These are phyloP conservation scores for Pyrenula massariospora DNA, from an alignment of 495 filamentous ascomycete genomes.

Conservation along the genomic window DNA sequence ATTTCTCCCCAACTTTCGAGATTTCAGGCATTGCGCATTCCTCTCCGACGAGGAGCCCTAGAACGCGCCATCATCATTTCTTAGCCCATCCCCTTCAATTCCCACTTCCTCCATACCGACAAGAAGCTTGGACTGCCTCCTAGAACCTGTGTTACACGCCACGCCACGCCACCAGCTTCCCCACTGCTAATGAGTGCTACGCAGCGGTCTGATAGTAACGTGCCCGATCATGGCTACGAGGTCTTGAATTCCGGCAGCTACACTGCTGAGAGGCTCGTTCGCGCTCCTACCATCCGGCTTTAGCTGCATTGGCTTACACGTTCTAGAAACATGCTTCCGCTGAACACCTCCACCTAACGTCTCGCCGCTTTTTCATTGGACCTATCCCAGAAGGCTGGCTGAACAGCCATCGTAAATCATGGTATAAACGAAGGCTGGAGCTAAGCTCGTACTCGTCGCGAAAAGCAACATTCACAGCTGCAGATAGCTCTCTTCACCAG, in stretches of 20 bases:
- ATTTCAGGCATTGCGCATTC: too few relatives aligned
- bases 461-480: conserved; percentile 40
- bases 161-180: too few relatives aligned
- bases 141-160: too few relatives aligned
- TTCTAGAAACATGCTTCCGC: conserved; percentile 48
- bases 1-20: too few relatives aligned
- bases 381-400: conserved; percentile 60
- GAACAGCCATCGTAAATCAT: conserved; percentile 50
- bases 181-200: neutral
- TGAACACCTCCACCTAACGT: conserved; percentile 51
- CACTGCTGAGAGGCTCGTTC: conserved; percentile 44
- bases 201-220: neutral
- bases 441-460: conserved; percentile 46
- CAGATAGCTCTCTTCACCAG: conserved; percentile 26
- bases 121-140: too few relatives aligned
- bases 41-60: too few relatives aligned
- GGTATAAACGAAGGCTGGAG: conserved; percentile 44
- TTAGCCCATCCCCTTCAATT: too few relatives aligned
- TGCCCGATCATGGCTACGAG: neutral
- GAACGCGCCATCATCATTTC: too few relatives aligned
- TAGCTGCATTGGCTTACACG: neutral
- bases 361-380: conserved; percentile 53
- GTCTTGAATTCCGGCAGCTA: conserved; percentile 19
- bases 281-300: neutral
- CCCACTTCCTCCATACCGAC: too few relatives aligned